Evolutionary conservation across 2,329 filamentous ascomycete species (phyloP).

Genomic region (Pyricularia pennisetigena): DNA sequence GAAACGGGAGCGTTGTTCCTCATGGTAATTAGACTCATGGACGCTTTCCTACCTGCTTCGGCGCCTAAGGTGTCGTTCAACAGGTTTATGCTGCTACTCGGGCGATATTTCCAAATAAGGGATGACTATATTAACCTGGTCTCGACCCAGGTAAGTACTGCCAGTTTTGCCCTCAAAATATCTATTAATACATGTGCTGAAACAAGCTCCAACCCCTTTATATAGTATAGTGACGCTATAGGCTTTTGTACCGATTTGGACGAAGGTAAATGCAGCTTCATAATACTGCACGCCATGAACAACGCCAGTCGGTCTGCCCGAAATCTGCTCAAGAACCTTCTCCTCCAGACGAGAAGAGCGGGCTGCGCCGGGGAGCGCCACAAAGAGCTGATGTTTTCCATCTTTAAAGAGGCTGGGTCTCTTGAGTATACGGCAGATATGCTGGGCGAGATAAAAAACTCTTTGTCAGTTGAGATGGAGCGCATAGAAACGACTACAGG

Average conservation of each 20-base stretch:
- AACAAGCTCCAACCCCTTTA: background rate
- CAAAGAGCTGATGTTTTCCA: background rate
- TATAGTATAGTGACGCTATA: background rate
- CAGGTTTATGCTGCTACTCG: background rate
- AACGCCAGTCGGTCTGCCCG: background rate
- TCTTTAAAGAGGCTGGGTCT: background rate
- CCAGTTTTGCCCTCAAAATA: too few species aligned
- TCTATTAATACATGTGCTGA: too few species aligned
- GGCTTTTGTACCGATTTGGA: background rate
- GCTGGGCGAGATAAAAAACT: background rate
- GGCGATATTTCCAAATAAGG: background rate
- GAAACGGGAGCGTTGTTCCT: background rate
- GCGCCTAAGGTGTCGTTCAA: background rate
- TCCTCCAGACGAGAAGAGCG: background rate
- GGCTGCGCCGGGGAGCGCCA: background rate
- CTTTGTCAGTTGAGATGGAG: background rate
- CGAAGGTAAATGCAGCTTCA: background rate
- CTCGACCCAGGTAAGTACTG: background rate
- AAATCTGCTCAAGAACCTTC: background rate
- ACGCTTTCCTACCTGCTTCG: background rate
- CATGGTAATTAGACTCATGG: background rate
- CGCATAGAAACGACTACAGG: background rate
- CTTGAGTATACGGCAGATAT: background rate
- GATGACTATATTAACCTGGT: background rate
- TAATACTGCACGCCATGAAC: background rate